A percentile compares a stretch with the other conserved stretches of the same genome.
Conservation (phyloP, 192 early-diverging fungal species). For the Rhizophagus sp. region DNA sequence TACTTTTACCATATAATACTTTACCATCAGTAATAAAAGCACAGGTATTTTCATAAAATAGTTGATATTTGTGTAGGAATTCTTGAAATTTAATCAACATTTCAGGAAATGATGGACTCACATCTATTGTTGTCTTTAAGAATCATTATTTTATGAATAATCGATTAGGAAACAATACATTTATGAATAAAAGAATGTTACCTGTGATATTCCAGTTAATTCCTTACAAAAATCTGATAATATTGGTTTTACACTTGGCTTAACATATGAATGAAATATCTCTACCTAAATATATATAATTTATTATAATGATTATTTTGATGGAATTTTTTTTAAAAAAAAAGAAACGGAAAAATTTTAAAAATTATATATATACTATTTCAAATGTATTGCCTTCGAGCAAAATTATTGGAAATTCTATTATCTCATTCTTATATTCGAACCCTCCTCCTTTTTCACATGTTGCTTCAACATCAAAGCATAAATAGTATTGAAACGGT, state of each 20-base stretch:
- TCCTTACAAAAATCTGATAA: constrained; percentile 73
- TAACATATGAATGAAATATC: constrained; percentile 75
- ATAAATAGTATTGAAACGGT: constrained; percentile 66
- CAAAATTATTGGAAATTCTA: constrained; percentile 82
- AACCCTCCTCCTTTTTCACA: constrained; percentile 60
- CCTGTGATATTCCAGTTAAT: constrained; percentile 82
- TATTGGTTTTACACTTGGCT: constrained; percentile 64
- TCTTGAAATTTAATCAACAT: constrained; percentile 37
- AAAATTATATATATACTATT: constrained; percentile 48
- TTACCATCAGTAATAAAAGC: constrained; percentile 32
- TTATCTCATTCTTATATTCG: constrained; percentile 78
- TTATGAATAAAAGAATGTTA: constrained; percentile 26
- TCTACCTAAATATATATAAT: constrained; percentile 48
- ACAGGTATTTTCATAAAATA: background rate
- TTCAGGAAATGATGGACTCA: constrained; percentile 41
- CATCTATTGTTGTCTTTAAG: constrained; percentile 36
- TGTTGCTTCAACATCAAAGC: constrained; percentile 84
- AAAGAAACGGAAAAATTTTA: background rate
- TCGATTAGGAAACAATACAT: background rate
- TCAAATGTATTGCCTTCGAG: constrained; percentile 62
- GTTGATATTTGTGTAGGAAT: constrained; percentile 33
- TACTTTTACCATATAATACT: too few species aligned
- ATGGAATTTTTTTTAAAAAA: background rate
- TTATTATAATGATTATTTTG: too few species aligned
- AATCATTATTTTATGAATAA: background rate